Evolutionary conservation across 2,329 filamentous ascomycete species (phyloP), one percentile per base, ranked within the genome.

Genomic region (Madurella fahalii): DNA sequence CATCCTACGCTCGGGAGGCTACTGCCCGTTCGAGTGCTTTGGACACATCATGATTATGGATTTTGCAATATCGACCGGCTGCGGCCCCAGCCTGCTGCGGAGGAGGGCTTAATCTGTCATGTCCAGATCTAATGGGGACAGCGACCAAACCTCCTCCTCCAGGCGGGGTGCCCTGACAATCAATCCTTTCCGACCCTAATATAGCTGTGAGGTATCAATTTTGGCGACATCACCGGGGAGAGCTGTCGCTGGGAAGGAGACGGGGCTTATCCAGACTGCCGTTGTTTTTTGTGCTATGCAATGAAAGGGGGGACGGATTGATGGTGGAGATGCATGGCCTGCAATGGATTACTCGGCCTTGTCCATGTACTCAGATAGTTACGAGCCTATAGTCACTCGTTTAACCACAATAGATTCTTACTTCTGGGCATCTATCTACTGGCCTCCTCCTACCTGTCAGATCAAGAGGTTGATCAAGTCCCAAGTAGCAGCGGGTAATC

Each of bases 1-100:
- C 67, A 71, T 71, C 68, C 69, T 72, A 71, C 68, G 57, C 68
- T 68, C 63, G 66, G 61, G 61, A 64, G 68, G 69, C 68, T 70
- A 69, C 68, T 65, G 66, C 64, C 68, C 64, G 46, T 54, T 61
- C 61, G 66, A 66, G 69, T 65, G 67, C 68, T 62, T 72, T 71
- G 70, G 69, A 71, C 68, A 72, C 64, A 67, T 65, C 61, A 71
- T 71, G 56, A 53, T 70, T 71, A 71, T 64, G 57, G 61, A 67
- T 70, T 67, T 70, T 70, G 67, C 64, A 63, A 69, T 69, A 69
- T 64, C 53, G 41, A 56, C 53, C 42, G 57, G 53, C 54, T 58
- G 60, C 57, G 41, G 55, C 43, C 44, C 31, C 53, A 51, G 45
- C 50, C 57, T 50, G 53, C 53, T 56, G 37, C 42, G 48, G 58